Conservation (phyloP, 108 stramenopile genomes). For the Skeletonema costatum region DNA sequence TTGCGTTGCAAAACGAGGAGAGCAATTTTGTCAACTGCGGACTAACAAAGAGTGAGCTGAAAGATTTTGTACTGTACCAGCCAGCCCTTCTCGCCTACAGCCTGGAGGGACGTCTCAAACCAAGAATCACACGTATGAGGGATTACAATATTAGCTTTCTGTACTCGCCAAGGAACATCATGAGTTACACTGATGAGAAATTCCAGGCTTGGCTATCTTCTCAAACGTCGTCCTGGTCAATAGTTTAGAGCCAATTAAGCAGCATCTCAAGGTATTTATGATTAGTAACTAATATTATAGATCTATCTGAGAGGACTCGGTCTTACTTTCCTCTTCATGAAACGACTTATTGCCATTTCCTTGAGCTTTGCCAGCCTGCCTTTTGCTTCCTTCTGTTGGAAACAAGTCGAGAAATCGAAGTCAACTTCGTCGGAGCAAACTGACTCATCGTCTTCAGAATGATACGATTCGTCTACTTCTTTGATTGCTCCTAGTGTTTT, state of each 20-base stretch:
- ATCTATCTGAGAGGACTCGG: not conserved
- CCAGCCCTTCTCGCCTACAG: constrained; percentile 54
- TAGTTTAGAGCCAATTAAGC: not conserved
- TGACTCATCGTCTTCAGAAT: not conserved
- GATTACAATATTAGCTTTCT: constrained; percentile 33
- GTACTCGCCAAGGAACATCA: constrained; percentile 47
- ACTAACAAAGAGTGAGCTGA: constrained; percentile 34
- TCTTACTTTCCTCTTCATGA: constrained; percentile 5
- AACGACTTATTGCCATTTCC: not conserved
- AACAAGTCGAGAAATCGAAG: not conserved
- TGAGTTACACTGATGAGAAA: constrained; percentile 53
- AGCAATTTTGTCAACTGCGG: constrained; percentile 13
- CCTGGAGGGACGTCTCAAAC: constrained; percentile 39
- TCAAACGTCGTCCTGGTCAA: constrained; percentile 27
- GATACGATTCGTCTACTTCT: constrained; percentile 13
- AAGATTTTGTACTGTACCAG: constrained; percentile 54
- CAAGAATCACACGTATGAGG: constrained; percentile 32
- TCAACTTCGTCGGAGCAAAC: not conserved
- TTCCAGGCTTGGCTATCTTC: constrained; percentile 43
- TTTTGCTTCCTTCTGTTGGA: not conserved
- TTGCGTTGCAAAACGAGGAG: not conserved
- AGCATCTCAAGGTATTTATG: constrained; percentile 1
- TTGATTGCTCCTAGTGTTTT: constrained; percentile 16
- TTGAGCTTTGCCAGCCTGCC: not conserved
- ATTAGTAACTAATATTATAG: constrained; percentile 4